phyloP scores from a whole-genome alignment of 1,139 yeast genomes.

The Arxiozyma slooffiae region DNA sequence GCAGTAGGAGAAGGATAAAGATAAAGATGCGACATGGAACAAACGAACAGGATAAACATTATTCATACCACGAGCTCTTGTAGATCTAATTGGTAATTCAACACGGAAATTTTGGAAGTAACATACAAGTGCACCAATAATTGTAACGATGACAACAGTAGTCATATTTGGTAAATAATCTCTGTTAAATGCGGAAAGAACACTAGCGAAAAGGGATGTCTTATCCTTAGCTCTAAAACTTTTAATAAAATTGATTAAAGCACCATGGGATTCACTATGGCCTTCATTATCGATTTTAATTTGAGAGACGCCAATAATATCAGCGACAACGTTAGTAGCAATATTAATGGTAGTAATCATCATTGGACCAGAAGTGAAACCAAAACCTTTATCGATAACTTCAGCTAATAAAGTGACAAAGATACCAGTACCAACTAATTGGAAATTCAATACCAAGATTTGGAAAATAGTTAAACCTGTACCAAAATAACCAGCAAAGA shows the following conservation, averaged over 20 bases:
- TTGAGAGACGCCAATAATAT: slow-evolving; percentile 56
- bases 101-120: slow-evolving; percentile 63
- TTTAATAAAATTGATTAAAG: slow-evolving; percentile 52
- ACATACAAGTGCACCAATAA: slow-evolving; percentile 38
- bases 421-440: slow-evolving; percentile 56
- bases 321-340: slow-evolving; percentile 59
- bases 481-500: slow-evolving; percentile 62
- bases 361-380: slow-evolving; percentile 75
- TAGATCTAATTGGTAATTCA: slow-evolving; percentile 79
- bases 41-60: slow-evolving; percentile 75
- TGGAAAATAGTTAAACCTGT: slow-evolving; percentile 30
- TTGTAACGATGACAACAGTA: slow-evolving; percentile 47
- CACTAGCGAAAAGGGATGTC: slow-evolving; percentile 38
- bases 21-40: slow-evolving; percentile 75
- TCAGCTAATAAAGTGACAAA: slow-evolving; percentile 60
- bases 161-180: slow-evolving; percentile 63
- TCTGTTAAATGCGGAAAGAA: slow-evolving; percentile 64
- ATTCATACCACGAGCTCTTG: slow-evolving; percentile 73
- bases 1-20: slow-evolving; percentile 60
- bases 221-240: slow-evolving; percentile 39
- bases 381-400: slow-evolving; percentile 81
- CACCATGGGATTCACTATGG: slow-evolving; percentile 60
- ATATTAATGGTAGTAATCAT: slow-evolving; percentile 56
- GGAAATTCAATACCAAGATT: slow-evolving; percentile 45
- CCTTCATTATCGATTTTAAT: slow-evolving; percentile 34